Conservation (phyloP, 768 basidiomycete species). For the Amanita fuliginea region DNA sequence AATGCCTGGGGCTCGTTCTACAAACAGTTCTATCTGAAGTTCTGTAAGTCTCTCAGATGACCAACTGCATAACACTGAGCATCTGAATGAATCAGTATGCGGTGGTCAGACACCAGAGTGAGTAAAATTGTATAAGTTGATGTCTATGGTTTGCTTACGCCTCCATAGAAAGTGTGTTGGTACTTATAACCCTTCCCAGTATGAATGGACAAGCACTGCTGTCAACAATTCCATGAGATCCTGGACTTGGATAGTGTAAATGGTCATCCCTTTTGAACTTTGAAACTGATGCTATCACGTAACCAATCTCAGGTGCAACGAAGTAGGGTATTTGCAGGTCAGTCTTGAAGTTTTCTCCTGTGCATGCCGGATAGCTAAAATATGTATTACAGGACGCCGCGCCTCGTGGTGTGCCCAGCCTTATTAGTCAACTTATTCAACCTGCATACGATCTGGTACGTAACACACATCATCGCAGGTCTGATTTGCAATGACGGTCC, state of each 20-base stretch:
- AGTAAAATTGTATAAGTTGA: constrained; percentile 11
- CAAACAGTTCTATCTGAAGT: constrained; percentile 34
- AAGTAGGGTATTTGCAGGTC: constrained; percentile 52
- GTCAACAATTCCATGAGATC: constrained; percentile 49
- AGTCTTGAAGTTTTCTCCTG: background rate
- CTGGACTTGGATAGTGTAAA: constrained; percentile 62
- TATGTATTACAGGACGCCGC: constrained; percentile 26
- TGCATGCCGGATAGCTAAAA: background rate
- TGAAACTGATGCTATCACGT: background rate
- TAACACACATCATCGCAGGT: constrained; percentile 1
- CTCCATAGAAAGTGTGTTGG: constrained; percentile 28
- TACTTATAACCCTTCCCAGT: constrained; percentile 25
- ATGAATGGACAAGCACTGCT: constrained; percentile 41
- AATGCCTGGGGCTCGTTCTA: constrained; percentile 51
- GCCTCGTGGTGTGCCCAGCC: constrained; percentile 24
- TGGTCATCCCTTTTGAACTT: background rate
- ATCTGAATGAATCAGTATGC: constrained; percentile 33
- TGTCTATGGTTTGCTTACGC: background rate
- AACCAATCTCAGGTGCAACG: constrained; percentile 41
- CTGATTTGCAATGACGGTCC: background rate
- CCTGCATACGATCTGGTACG: constrained; percentile 44
- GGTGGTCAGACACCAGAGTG: constrained; percentile 34
- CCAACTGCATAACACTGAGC: background rate
- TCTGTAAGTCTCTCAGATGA: constrained; percentile 24
- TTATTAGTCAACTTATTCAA: constrained; percentile 45